Base-by-base conservation (phyloP, 2,329 filamentous ascomycete genomes). In the Coccinonectria pachysandricola region DNA sequence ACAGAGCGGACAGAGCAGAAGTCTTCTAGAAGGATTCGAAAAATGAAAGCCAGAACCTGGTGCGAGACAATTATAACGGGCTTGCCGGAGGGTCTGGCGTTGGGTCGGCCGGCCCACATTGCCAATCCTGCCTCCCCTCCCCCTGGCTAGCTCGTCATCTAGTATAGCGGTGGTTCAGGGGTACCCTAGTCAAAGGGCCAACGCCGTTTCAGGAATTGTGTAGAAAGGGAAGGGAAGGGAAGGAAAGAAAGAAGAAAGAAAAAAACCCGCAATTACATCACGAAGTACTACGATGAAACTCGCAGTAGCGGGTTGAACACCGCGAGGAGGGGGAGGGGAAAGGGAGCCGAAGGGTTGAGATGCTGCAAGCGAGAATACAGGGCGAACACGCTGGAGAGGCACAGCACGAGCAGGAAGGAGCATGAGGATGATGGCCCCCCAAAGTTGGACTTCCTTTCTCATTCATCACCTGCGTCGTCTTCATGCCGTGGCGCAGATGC, bases 11-110 rank as follows among this genome's bases (percentile, higher is more conserved):
- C 24, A 30, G 29, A 30, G 28, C 30, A 31, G 27, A 35, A 31
- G 27, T 28, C 47, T 50, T 50, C 47, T 48, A 50, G 47, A 50
- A 50, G 47, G 37, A 37, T 43, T 50, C 38, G 21, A 40, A 30
- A 39, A 44, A 46, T 39, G 32, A 33, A 41, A 37, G 42, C 23
- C 30, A 30, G 17, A n/a, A n/a, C n/a, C n/a, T 31, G 24, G 36
- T 30, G 26, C 40, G 42, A 45, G 42, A 45, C 42, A 45, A n/a
- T 45, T 45, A 39, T 30, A 45, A 45, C 42, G 42, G 42, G 42
- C 42, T 45, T 45, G 42, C 42, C 42, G 42, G 42, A 45, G 37
- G 36, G 35, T 23, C 38, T 42, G 36, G 36, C 42, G 36, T 32
- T 32, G 32, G 26, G 34, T 43, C 32, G 40, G 34, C 42, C 32